Evolutionary conservation across 2,329 filamentous ascomycete species (phyloP).

Genomic region (Penicillium sp.): DNA sequence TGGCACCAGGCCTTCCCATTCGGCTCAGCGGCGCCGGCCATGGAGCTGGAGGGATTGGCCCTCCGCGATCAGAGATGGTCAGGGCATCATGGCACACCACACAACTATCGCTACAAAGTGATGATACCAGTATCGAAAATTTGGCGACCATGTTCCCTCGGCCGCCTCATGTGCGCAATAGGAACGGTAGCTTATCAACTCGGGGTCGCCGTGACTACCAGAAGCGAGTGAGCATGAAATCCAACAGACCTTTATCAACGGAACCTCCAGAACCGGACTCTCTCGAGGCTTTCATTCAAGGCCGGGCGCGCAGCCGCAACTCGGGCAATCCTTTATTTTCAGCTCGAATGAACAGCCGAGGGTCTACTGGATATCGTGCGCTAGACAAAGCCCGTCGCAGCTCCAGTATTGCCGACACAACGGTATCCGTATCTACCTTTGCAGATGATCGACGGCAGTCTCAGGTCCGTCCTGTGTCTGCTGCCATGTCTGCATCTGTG

Average conservation of each 20-base stretch:
- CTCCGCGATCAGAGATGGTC: slow-evolving; percentile 31
- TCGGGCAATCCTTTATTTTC: slow-evolving; percentile 37
- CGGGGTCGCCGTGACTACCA: slow-evolving; percentile 16
- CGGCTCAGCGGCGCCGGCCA: slow-evolving; percentile 40
- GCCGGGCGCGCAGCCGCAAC: slow-evolving; percentile 34
- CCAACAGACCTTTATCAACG: slow-evolving; percentile 27
- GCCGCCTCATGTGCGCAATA: slow-evolving; percentile 24
- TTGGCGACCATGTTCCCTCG: slow-evolving; percentile 34
- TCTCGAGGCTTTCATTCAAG: slow-evolving; percentile 37
- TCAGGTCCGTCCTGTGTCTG: slow-evolving; percentile 30
- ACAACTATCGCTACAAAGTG: slow-evolving; percentile 29
- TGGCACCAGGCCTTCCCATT: slow-evolving; percentile 35
- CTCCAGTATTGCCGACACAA: slow-evolving; percentile 33
- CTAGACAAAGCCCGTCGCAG: slow-evolving; percentile 33
- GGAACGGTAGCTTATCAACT: slow-evolving; percentile 26
- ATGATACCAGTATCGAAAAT: slow-evolving; percentile 33
- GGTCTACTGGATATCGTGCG: slow-evolving; percentile 30
- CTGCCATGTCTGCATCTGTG: slow-evolving; percentile 31
- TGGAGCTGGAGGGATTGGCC: slow-evolving; percentile 37
- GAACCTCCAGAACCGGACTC: slow-evolving; percentile 34
- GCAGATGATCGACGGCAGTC: slow-evolving; percentile 29
- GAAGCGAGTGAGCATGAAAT: slow-evolving; percentile 28
- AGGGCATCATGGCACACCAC: slow-evolving; percentile 38
- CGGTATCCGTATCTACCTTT: slow-evolving; percentile 27
- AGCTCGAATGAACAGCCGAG: slow-evolving; percentile 29